Evolutionary conservation across 2,329 filamentous ascomycete genomes (phyloP), one percentile per base, ranked within the genome.

Genomic region (Xylaria multiplex): DNA sequence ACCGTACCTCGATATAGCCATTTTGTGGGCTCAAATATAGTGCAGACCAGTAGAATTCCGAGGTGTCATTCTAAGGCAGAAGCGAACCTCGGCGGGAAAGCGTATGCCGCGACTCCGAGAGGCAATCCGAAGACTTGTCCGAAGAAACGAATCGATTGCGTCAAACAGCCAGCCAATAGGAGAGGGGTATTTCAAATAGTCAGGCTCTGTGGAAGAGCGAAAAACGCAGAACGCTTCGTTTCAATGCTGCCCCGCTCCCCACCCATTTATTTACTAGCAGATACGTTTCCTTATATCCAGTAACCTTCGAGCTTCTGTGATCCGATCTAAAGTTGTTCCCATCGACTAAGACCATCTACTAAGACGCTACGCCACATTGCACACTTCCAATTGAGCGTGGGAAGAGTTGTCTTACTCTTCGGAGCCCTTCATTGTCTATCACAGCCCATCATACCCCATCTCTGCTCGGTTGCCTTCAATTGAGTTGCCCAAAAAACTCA

Each of bases 41-140:
- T 55, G 3, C 14, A 40, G 52, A 19, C 52, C 35, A 55, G 32
- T 53, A 22, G 22, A 40, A 53, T n/a, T 35, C 16, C 32, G 14
- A 40, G 37, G 11, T 14, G 2, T 37, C 3, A 45, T 22, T 43
- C 32, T 11, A 19, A 22, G 43, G 14, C 22, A 37, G 58, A 19
- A 49, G 54, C 62, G 55, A 68, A 46, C 42, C 45, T 68, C 65
- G 62, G 58, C 46, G 54, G 65, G 65, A 53, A 62, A 56, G 58
- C 58, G 62, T 43, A 55, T 59, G 22, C 49, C 54, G 54, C 57
- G 37, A 22, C 48, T 54, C 62, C 65, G 62, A 67, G 54, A 35
- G 35, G 58, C 62, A 65, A 62, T 40, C 57, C 58, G 52, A 62
- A 50, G 46, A 27, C 27, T 27, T 27, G 27, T 27, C 27, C 27